Conservation (phyloP, 2,329 filamentous ascomycete species). For the Gyromitra esculenta region DNA sequence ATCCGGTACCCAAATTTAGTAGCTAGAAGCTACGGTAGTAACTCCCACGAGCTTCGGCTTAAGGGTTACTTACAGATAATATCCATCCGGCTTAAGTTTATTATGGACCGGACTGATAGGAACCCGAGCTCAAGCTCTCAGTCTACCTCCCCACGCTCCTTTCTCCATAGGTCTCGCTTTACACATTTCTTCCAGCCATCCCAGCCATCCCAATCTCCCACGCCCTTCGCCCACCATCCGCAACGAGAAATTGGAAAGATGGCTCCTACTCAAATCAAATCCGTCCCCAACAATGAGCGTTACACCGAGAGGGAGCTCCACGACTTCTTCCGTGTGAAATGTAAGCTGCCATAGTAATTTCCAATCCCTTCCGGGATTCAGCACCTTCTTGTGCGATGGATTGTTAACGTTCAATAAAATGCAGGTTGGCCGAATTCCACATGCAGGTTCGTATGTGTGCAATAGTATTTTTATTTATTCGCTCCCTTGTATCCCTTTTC, state of each 20-base stretch:
- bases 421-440: constrained; percentile 3
- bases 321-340: neutral
- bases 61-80: neutral
- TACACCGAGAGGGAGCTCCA: neutral
- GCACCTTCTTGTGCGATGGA: neutral
- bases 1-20: no score
- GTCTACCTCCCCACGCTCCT: neutral
- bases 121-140: neutral
- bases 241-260: neutral
- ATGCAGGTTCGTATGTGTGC: neutral
- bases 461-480: neutral
- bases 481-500: neutral
- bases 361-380: neutral
- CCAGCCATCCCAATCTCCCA: neutral
- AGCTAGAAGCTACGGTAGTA: no score
- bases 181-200: neutral
- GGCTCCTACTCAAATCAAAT: neutral
- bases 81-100: neutral
- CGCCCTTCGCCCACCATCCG: neutral
- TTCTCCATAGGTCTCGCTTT: neutral
- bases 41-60: neutral
- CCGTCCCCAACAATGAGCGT: neutral
- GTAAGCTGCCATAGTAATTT: neutral
- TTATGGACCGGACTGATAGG: neutral
- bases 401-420: neutral